A percentile compares a stretch with the other conserved stretches of the same genome.
phyloP scores from a whole-genome alignment of 2,329 filamentous ascomycete species.

The Gaeumannomyces tritici region DNA sequence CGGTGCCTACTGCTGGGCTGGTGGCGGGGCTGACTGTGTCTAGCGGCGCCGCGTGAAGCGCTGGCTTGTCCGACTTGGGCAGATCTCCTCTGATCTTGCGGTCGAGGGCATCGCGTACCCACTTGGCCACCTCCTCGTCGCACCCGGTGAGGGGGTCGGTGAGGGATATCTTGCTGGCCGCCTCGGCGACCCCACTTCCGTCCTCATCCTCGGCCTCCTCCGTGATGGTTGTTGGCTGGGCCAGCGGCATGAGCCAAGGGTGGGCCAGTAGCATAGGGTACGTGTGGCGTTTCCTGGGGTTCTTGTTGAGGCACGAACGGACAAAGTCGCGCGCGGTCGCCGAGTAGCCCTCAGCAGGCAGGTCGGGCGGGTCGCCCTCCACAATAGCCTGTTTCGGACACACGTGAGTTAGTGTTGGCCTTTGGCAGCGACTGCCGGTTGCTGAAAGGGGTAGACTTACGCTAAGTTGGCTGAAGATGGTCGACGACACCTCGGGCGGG shows the following conservation, averaged over 20 bases:
- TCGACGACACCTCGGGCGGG: conserved; percentile 92
- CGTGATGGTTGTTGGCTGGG: conserved; percentile 20
- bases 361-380: conserved; percentile 85
- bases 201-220: conserved; percentile 25
- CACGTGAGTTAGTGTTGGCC: conserved; percentile 3
- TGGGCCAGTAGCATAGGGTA: conserved; percentile 86
- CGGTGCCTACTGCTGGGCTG: neutral
- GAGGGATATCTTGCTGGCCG: conserved; percentile 12
- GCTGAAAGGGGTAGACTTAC: conserved; percentile 48
- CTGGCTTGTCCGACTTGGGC: conserved; percentile 54
- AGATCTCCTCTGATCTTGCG: conserved; percentile 48
- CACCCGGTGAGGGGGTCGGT: conserved; percentile 30
- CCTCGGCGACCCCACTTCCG: conserved; percentile 14
- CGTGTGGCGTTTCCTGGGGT: conserved; percentile 82
- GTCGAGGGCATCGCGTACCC: conserved; percentile 68
- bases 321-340: conserved; percentile 80
- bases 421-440: conserved; percentile 4
- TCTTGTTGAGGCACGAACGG: conserved; percentile 81
- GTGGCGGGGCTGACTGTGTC: conserved; percentile 53
- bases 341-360: conserved; percentile 72
- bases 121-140: conserved; percentile 76
- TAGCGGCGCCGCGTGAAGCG: conserved; percentile 77
- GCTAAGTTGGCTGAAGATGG: conserved; percentile 94
- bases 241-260: conserved; percentile 59
- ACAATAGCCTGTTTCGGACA: conserved; percentile 71